phyloP scores from a whole-genome alignment of 2,329 filamentous ascomycete species.

The Aspergillus sp. region DNA sequence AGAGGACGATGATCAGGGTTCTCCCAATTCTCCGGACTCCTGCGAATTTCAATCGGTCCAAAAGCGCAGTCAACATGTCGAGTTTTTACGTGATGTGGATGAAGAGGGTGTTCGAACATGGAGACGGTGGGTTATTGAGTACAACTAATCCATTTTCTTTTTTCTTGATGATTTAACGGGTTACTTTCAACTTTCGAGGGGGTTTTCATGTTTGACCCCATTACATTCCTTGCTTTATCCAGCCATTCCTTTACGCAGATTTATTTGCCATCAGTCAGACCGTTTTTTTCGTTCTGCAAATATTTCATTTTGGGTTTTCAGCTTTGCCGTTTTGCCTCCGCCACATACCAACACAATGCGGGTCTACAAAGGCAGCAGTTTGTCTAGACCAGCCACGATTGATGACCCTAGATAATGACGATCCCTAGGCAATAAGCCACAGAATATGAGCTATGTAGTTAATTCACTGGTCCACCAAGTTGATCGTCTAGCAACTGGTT shows the following conservation, averaged over 20 bases:
- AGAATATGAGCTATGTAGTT: not conserved
- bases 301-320: constrained; percentile 3
- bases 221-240: not conserved
- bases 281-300: not conserved
- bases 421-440: not conserved
- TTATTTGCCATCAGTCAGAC: not conserved
- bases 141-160: constrained; percentile 23
- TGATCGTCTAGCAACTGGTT: not conserved
- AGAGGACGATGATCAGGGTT: constrained; percentile 10
- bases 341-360: constrained; percentile 8
- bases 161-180: not conserved
- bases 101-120: constrained; percentile 32
- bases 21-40: constrained; percentile 11
- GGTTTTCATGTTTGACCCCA: not conserved
- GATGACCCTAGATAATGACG: constrained; percentile 8
- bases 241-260: not conserved
- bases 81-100: constrained; percentile 32
- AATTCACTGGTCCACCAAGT: not conserved
- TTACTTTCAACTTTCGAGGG: not conserved
- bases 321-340: constrained; percentile 6
- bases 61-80: constrained; percentile 32
- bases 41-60: constrained; percentile 19
- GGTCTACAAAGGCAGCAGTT: constrained; percentile 1
- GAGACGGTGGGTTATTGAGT: constrained; percentile 38
- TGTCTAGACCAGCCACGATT: constrained; percentile 4